Evolutionary conservation across 1,284 basidiomycete species (phyloP).

Genomic region (Gymnopus androsaceus): DNA sequence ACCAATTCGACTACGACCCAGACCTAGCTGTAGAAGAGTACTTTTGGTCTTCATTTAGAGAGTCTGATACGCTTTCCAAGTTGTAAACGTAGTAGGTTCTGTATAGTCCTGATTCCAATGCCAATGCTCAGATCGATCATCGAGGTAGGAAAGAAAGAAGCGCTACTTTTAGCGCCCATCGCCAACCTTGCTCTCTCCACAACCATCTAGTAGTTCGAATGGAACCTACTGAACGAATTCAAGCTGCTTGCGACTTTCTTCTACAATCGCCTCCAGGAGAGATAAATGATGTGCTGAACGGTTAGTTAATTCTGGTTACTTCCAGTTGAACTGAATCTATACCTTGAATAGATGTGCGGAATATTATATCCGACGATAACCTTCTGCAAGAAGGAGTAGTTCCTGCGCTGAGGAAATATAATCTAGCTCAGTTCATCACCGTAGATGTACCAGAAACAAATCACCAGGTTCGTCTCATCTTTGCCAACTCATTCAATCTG

Average conservation of each 20-base stretch:
- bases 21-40: constrained; percentile 48
- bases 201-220: constrained; percentile 39
- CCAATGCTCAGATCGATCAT: too few species aligned
- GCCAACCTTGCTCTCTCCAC: not conserved
- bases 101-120: too few species aligned
- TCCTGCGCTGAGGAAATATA: constrained; percentile 81
- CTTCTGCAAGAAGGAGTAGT: constrained; percentile 75
- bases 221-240: constrained; percentile 64
- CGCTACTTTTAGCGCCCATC: not conserved
- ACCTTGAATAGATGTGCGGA: constrained; percentile 71
- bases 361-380: constrained; percentile 84
- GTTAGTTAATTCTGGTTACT: constrained; percentile 40
- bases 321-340: not conserved
- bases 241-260: constrained; percentile 76
- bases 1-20: constrained; percentile 53
- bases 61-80: too few species aligned
- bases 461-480: constrained; percentile 58
- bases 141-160: too few species aligned
- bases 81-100: too few species aligned
- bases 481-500: not conserved
- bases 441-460: constrained; percentile 76
- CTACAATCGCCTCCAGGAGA: constrained; percentile 92
- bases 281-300: constrained; percentile 93
- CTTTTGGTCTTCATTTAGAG: too few species aligned
- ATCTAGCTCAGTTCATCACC: constrained; percentile 81